phyloP scores from a whole-genome alignment of 164 flowering plant genomes.

The Magnolia sinica region DNA sequence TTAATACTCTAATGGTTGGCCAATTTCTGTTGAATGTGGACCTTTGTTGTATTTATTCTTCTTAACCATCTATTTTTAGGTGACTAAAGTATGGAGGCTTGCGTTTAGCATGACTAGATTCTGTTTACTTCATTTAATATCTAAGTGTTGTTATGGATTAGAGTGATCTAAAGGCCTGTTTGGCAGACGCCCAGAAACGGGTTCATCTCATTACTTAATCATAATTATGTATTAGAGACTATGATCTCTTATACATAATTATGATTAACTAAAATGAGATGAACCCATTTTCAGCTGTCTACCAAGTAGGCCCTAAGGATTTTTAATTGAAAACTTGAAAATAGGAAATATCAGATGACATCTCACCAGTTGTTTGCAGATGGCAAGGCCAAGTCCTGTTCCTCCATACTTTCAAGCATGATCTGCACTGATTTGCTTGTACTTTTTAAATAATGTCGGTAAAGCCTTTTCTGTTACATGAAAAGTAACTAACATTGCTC shows the following conservation, averaged over 20 bases:
- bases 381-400: conserved; percentile 95
- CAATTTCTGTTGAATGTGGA: too few species aligned
- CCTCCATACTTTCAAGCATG: conserved; percentile 99
- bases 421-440: conserved; percentile 96
- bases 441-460: conserved; percentile 78
- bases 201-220: too few species aligned
- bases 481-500: not conserved
- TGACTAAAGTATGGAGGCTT: not conserved
- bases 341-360: not conserved
- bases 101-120: not conserved
- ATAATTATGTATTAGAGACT: too few species aligned
- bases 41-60: too few species aligned
- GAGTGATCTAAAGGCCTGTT: not conserved
- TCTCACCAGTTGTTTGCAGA: conserved; percentile 94
- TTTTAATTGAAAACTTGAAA: too few species aligned
- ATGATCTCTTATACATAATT: too few species aligned
- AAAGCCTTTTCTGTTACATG: conserved; percentile 66
- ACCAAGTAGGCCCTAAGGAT: too few species aligned
- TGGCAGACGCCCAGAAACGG: too few species aligned
- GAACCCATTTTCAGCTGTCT: too few species aligned
- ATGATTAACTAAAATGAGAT: too few species aligned
- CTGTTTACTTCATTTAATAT: not conserved
- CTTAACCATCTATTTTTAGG: too few species aligned
- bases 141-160: not conserved
- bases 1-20: too few species aligned